Percentiles rank a stretch among this genome's conserved stretches.
phyloP scores from a whole-genome alignment of 2,329 filamentous ascomycete species.

The Fusarium domesticum region DNA sequence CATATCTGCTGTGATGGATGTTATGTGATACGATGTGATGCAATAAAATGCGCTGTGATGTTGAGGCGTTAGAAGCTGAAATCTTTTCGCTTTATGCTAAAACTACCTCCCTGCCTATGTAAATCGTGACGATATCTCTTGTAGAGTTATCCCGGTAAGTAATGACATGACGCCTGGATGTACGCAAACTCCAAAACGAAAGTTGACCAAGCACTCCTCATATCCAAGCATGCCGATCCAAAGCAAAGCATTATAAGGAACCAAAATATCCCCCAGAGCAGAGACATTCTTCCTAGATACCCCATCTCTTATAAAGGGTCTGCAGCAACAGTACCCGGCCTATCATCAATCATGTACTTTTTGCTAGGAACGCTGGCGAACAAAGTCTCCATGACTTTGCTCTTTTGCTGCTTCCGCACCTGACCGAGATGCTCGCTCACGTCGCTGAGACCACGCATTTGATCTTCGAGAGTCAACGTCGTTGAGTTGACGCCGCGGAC shows the following conservation, averaged over 20 bases:
- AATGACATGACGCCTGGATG: too few species aligned
- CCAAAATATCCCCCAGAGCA: too few species aligned
- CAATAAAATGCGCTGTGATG: too few species aligned
- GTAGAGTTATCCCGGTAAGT: too few species aligned
- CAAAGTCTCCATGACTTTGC: conserved; percentile 75
- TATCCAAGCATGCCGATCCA: too few species aligned
- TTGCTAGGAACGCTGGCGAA: conserved; percentile 52
- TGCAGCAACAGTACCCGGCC: conserved; percentile 17
- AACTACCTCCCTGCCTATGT: too few species aligned
- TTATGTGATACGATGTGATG: background rate
- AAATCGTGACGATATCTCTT: too few species aligned
- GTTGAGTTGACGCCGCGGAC: conserved; percentile 67
- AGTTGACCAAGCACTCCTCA: too few species aligned
- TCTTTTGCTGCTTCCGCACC: conserved; percentile 76
- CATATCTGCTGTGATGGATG: background rate
- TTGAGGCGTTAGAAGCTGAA: too few species aligned
- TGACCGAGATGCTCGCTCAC: conserved; percentile 75
- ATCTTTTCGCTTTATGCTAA: too few species aligned
- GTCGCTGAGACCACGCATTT: conserved; percentile 77
- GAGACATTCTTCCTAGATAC: background rate
- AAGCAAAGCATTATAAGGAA: too few species aligned
- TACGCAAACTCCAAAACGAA: too few species aligned
- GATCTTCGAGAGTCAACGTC: conserved; percentile 74
- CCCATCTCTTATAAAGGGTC: conserved; percentile 12
- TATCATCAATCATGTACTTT: conserved; percentile 34